A percentile compares a stretch with the other conserved stretches of the same genome.
Conservation (phyloP, 176 grass and related monocot species). For the Pharus latifolius region DNA sequence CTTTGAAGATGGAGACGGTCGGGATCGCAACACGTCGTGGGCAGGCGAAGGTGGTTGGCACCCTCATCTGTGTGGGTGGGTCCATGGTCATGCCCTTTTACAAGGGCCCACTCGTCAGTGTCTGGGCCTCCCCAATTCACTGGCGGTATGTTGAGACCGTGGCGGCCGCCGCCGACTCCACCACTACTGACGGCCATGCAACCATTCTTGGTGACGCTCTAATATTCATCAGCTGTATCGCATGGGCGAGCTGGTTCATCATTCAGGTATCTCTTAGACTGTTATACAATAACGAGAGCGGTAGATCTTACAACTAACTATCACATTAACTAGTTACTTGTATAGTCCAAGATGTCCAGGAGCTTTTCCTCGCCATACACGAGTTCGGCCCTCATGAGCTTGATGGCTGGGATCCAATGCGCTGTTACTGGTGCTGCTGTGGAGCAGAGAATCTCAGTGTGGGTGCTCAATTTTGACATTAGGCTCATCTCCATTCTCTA, state of each 20-base stretch:
- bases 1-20: conserved; percentile 48
- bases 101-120: conserved; percentile 42
- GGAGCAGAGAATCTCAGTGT: conserved; percentile 36
- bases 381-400: conserved; percentile 63
- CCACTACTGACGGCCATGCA: not conserved
- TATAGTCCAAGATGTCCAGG: conserved; percentile 73
- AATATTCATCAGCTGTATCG: conserved; percentile 59
- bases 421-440: conserved; percentile 29
- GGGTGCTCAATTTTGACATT: conserved; percentile 73
- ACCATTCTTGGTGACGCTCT: conserved; percentile 37
- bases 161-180: not conserved
- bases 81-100: conserved; percentile 95
- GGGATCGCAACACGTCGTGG: conserved; percentile 20
- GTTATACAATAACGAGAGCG: too few relatives aligned
- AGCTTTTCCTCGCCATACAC: conserved; percentile 76
- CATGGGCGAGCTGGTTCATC: conserved; percentile 84
- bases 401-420: conserved; percentile 68
- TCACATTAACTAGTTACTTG: not conserved
- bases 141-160: conserved; percentile 60
- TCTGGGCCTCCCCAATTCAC: conserved; percentile 52
- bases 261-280: too few relatives aligned
- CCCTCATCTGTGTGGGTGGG: conserved; percentile 57
- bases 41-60: conserved; percentile 62
- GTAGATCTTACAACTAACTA: too few relatives aligned
- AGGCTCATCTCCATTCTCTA: conserved; percentile 60